Evolutionary conservation across 306 rosid species (phyloP).

Genomic region (Lupinus albus): DNA sequence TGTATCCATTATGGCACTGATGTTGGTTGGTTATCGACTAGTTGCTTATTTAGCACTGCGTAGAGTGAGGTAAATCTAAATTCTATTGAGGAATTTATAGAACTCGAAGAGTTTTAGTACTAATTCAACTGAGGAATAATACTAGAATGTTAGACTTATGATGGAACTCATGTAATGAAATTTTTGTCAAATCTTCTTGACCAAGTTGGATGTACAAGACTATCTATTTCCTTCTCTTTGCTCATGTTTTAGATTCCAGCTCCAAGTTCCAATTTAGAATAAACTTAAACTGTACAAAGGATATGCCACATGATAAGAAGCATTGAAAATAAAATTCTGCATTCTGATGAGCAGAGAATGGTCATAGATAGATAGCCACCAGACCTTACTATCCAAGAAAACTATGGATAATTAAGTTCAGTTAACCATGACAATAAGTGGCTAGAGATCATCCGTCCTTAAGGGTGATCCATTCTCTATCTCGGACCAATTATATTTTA

Average conservation of each 20-base stretch:
- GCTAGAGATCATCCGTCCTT: too few species aligned
- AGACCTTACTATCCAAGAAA: constrained; percentile 10
- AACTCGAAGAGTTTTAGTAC: constrained; percentile 56
- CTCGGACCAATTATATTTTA: too few species aligned
- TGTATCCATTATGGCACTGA: constrained; percentile 75
- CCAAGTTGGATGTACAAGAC: constrained; percentile 41
- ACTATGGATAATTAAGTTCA: constrained; percentile 14
- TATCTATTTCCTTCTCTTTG: neutral
- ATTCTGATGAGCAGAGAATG: constrained; percentile 28
- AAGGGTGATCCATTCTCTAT: too few species aligned
- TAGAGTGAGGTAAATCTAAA: constrained; percentile 68
- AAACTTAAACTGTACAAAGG: constrained; percentile 32
- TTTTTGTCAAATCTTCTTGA: constrained; percentile 40
- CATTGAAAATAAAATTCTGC: constrained; percentile 24
- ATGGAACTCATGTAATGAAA: constrained; percentile 45
- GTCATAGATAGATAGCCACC: constrained; percentile 35
- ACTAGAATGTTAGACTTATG: constrained; percentile 42
- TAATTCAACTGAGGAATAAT: constrained; percentile 62
- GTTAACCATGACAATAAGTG: too few species aligned
- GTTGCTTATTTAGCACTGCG: constrained; percentile 84
- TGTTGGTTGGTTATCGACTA: constrained; percentile 85
- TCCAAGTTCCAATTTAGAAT: constrained; percentile 41
- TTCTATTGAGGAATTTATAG: too few species aligned
- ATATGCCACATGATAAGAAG: constrained; percentile 44
- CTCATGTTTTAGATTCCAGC: constrained; percentile 33